Evolutionary conservation across 257 asterid genomes (phyloP), one percentile per base, ranked within the genome.

Genomic region (Solanum sejunctum): DNA sequence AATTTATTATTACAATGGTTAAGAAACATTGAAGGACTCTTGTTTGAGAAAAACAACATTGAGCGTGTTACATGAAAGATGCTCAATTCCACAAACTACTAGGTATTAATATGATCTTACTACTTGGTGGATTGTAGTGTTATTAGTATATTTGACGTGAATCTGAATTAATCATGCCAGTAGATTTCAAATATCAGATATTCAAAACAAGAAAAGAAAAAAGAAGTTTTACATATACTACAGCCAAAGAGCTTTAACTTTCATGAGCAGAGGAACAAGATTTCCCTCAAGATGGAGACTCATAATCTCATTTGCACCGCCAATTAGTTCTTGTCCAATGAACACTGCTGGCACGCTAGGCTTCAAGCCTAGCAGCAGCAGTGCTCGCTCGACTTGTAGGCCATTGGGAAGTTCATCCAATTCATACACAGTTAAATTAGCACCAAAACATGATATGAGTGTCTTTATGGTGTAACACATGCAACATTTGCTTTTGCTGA

Each of bases 221-320:
- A 36, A 4, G 41, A 36, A 36, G 6, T 36, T 36, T 36, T 36
- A 36, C 41, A 17, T 51, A 61, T 32, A 63, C 52, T 86, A 73
- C n/a, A 47, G 5, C 98, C 98, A 95, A 5, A 95, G 91, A 58
- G 98, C 98, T 86, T 86, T 90, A 83, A 94, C 98, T 83, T 95
- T 89, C 91, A 84, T 93, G 88, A 95, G 98, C 86, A 93, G 80
- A 36, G 93, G 93, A 49, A 90, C 89, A 8, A 95, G 92, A 83
- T 89, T 81, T 26, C 98, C 98, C 84, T 90, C 89, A 54, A 95
- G 88, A 87, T 95, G 95, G n/a, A 95, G 95, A 84, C 95, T 91
- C 95, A 95, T 92, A n/a, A 93, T 89, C 88, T 95, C 98, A 84
- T 90, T 84, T 3, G 98, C 87, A 6, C 98, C 97, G 0, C 98